phyloP scores from a whole-genome alignment of 768 basidiomycete species.

The Rhizopogon roseolus region DNA sequence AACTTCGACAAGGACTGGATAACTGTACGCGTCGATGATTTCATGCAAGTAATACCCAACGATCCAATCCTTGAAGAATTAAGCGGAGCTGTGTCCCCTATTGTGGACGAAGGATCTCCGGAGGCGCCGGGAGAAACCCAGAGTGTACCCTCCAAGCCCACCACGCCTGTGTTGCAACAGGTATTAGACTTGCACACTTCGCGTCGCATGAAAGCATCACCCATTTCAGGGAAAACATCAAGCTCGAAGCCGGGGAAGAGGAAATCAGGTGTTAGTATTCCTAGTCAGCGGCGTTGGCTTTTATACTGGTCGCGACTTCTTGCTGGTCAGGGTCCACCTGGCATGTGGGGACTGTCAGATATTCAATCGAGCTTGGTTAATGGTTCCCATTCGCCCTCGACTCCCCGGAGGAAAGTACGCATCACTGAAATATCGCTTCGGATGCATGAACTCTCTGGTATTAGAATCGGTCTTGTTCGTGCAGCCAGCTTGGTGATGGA shows the following conservation, averaged over 20 bases:
- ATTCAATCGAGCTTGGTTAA: constrained; percentile 9
- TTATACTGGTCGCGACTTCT: constrained; percentile 74
- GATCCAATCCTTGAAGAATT: constrained; percentile 23
- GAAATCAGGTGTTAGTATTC: constrained; percentile 70
- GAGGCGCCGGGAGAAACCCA: constrained; percentile 3
- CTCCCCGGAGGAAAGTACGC: constrained; percentile 40
- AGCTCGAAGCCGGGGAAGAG: constrained; percentile 15
- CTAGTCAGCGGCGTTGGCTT: constrained; percentile 75
- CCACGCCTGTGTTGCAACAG: constrained; percentile 38
- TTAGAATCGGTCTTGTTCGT: constrained; percentile 49
- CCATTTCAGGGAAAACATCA: constrained; percentile 9
- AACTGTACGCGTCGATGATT: constrained; percentile 40
- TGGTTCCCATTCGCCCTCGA: neutral
- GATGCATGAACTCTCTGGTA: constrained; percentile 49
- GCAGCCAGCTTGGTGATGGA: constrained; percentile 54
- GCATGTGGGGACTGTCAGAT: constrained; percentile 36
- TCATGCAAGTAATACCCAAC: constrained; percentile 44
- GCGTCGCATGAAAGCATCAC: constrained; percentile 53
- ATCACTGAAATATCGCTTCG: constrained; percentile 55
- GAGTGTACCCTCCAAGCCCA: constrained; percentile 11
- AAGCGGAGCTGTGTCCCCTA: constrained; percentile 8
- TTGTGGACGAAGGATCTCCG: constrained; percentile 13
- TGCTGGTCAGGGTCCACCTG: constrained; percentile 46
- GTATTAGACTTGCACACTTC: constrained; percentile 68
- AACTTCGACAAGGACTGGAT: constrained; percentile 45